A percentile compares a stretch with the other conserved stretches of the same genome.
These are phyloP conservation scores for Oleoguttula mirabilis DNA, from an alignment of 495 filamentous ascomycete genomes.

Conservation along the genomic window DNA sequence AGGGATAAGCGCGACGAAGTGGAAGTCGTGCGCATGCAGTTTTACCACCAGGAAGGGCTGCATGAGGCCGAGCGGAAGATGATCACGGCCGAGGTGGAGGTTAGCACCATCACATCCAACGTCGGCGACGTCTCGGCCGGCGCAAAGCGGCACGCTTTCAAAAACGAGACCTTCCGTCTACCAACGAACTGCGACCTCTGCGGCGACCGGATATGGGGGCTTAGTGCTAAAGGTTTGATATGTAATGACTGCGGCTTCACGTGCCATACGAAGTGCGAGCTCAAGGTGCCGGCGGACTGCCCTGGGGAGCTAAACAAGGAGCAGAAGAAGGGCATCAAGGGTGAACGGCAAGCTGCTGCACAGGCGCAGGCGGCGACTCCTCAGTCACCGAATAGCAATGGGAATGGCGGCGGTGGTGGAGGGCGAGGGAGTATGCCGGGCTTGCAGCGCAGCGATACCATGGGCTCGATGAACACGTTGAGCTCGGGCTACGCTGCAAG, in stretches of 20 bases:
- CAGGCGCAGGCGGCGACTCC: constrained; percentile 34
- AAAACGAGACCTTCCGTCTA: constrained; percentile 93
- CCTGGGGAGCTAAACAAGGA: constrained; percentile 90
- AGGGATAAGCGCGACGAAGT: constrained; percentile 78
- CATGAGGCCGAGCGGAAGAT: constrained; percentile 80
- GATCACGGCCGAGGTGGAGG: constrained; percentile 82
- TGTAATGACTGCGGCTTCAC: constrained; percentile 95
- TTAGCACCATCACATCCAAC: constrained; percentile 67
- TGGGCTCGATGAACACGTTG: constrained; percentile 63
- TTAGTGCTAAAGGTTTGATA: constrained; percentile 90
- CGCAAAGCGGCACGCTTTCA: constrained; percentile 90
- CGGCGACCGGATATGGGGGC: constrained; percentile 89
- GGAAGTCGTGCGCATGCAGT: constrained; percentile 60
- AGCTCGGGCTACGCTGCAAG: constrained; percentile 81
- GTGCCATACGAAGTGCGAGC: constrained; percentile 96
- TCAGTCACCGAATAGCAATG: constrained; percentile 27
- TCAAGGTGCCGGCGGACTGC: constrained; percentile 94
- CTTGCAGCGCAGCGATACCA: constrained; percentile 68
- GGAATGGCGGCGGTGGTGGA: constrained; percentile 10
- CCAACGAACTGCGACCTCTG: constrained; percentile 97
- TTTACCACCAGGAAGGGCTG: constrained; percentile 67
- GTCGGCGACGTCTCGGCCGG: constrained; percentile 88
- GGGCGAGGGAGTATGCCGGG: constrained; percentile 28
- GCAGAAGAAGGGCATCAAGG: constrained; percentile 83
- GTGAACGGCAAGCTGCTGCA: constrained; percentile 66